These are phyloP conservation scores for Lobosporangium transversale DNA, from an alignment of 192 early-diverging fungal genomes.

Conservation along the genomic window DNA sequence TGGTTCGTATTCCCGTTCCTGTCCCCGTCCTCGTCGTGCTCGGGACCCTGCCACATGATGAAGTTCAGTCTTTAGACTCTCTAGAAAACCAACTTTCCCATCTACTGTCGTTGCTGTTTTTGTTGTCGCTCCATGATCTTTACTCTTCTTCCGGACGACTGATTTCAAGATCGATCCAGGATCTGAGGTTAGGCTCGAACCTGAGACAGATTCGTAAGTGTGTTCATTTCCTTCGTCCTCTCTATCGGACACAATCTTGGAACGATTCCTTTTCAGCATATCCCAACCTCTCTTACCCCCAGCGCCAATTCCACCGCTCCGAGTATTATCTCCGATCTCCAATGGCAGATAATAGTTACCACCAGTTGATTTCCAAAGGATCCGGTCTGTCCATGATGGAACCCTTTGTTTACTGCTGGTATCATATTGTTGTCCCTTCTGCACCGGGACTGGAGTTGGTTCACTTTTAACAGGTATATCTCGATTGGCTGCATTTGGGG, in stretches of 20 bases:
- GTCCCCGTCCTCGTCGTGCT: constrained; percentile 1
- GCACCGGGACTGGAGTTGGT: constrained; percentile 2
- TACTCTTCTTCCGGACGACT: background rate
- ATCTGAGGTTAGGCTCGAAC: too few relatives aligned
- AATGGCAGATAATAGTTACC: constrained; percentile 34
- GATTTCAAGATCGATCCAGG: too few relatives aligned
- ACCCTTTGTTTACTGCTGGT: constrained; percentile 57
- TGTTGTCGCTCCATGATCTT: background rate
- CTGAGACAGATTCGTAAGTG: too few relatives aligned
- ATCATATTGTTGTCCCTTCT: constrained; percentile 39
- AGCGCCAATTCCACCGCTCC: constrained; percentile 1
- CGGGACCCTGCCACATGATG: background rate
- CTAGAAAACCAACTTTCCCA: constrained; percentile 8
- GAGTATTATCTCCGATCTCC: constrained; percentile 42
- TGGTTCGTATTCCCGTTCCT: background rate
- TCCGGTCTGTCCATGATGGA: constrained; percentile 63
- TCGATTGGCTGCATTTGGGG: background rate
- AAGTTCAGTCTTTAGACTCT: constrained; percentile 22
- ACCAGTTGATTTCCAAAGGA: constrained; percentile 54
- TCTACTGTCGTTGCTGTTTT: background rate
- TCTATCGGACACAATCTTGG: background rate
- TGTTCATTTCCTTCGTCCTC: too few relatives aligned
- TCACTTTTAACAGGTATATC: background rate
- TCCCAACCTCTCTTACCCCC: constrained; percentile 24
- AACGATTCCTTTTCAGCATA: constrained; percentile 23